Evolutionary conservation across 1,284 basidiomycete species (phyloP).

Genomic region (Tilletia caries): DNA sequence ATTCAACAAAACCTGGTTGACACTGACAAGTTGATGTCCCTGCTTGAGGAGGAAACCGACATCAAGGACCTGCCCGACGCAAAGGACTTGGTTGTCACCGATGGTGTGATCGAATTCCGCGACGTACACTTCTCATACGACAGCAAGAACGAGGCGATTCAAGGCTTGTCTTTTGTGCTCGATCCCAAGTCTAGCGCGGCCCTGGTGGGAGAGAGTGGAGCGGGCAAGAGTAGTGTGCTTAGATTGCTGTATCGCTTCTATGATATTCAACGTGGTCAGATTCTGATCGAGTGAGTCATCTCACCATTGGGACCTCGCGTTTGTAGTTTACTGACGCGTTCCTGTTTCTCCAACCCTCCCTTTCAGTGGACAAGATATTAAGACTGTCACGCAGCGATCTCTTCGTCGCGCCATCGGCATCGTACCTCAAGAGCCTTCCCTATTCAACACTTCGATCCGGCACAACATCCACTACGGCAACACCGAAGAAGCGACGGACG

Average conservation of each 20-base stretch:
- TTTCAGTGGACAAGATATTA: slow-evolving; percentile 68
- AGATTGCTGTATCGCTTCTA: slow-evolving; percentile 85
- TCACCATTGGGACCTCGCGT: not conserved
- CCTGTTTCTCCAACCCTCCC: no score
- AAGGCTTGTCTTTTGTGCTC: slow-evolving; percentile 77
- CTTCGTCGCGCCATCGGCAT: slow-evolving; percentile 74
- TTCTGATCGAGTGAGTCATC: slow-evolving; percentile 61
- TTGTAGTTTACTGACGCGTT: not conserved
- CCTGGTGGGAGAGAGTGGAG: slow-evolving; percentile 62
- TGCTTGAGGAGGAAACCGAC: slow-evolving; percentile 60
- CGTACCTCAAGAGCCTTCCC: slow-evolving; percentile 56
- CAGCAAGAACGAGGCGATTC: slow-evolving; percentile 67
- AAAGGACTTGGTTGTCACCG: slow-evolving; percentile 67
- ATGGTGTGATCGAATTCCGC: slow-evolving; percentile 76
- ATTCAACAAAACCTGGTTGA: slow-evolving; percentile 62
- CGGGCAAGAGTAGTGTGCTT: slow-evolving; percentile 76
- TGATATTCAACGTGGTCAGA: slow-evolving; percentile 62
- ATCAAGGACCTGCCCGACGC: slow-evolving; percentile 76
- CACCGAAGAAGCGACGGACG: slow-evolving; percentile 36
- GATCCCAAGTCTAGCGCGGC: slow-evolving; percentile 59
- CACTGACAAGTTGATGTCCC: slow-evolving; percentile 54
- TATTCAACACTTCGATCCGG: slow-evolving; percentile 74
- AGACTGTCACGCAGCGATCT: slow-evolving; percentile 73
- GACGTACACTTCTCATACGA: slow-evolving; percentile 63
- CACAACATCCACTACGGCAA: slow-evolving; percentile 49